Percentiles rank a stretch among this genome's conserved stretches.
Conservation (phyloP, 805 yeast genomes). For the Scheffersomyces amazonensis region DNA sequence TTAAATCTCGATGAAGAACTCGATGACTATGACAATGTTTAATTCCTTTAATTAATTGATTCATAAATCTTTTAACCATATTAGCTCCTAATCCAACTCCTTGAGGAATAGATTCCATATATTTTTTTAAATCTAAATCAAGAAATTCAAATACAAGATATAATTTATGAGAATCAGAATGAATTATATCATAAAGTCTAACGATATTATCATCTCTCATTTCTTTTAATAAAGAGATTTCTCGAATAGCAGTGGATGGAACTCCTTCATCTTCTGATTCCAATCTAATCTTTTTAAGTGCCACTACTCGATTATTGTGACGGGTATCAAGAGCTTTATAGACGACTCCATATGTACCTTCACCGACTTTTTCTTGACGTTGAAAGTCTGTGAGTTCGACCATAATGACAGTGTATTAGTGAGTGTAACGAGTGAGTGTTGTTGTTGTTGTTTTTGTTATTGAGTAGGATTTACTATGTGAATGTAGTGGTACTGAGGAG, state of each 20-base stretch:
- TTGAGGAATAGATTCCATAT: conserved; percentile 93
- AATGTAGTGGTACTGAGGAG: too few relatives aligned
- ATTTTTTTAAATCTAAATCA: conserved; percentile 92
- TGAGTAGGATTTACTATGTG: too few relatives aligned
- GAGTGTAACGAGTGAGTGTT: too few relatives aligned
- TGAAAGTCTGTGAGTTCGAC: conserved; percentile 90
- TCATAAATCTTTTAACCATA: conserved; percentile 89
- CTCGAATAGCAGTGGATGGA: conserved; percentile 97
- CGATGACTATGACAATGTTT: conserved; percentile 93
- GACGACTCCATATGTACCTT: conserved; percentile 97
- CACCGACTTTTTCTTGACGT: conserved; percentile 94
- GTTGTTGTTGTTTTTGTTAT: too few relatives aligned
- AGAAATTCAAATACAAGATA: conserved; percentile 91
- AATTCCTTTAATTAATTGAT: conserved; percentile 87
- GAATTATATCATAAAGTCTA: conserved; percentile 87
- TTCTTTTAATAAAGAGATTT: conserved; percentile 90
- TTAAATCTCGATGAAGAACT: conserved; percentile 90
- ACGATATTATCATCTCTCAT: conserved; percentile 92
- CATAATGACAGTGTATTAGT: conserved; percentile 46
- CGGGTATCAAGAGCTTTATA: conserved; percentile 90
- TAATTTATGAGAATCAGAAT: conserved; percentile 87
- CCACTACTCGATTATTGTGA: conserved; percentile 91
- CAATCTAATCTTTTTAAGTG: conserved; percentile 88
- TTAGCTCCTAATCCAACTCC: conserved; percentile 87
- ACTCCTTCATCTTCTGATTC: conserved; percentile 99